phyloP scores from a whole-genome alignment of 2,329 filamentous ascomycete species.

The Teratosphaeria viscida region DNA sequence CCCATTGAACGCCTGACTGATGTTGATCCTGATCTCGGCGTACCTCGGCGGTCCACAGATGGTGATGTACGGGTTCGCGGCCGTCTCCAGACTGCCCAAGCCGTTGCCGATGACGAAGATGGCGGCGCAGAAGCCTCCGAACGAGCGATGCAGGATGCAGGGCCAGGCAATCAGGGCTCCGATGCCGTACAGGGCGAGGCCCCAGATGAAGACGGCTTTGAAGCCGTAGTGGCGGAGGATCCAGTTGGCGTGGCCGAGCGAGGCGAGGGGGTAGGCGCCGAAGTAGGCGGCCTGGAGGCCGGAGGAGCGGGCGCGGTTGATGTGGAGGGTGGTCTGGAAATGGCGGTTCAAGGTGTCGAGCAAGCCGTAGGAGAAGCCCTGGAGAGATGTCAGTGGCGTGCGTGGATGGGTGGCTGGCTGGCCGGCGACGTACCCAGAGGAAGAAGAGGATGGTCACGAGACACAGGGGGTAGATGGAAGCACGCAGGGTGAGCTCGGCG shows the following conservation, averaged over 20 bases:
- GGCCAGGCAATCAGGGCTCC: conserved; percentile 52
- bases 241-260: conserved; percentile 38
- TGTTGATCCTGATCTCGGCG: conserved; percentile 48
- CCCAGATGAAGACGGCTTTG: conserved; percentile 39
- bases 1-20: conserved; percentile 50
- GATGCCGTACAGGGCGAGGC: conserved; percentile 45
- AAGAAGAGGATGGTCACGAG: conserved; percentile 59
- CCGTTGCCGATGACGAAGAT: conserved; percentile 46
- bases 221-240: conserved; percentile 41
- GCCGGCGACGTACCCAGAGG: conserved; percentile 41
- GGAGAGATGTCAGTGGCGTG: background rate
- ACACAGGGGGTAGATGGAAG: conserved; percentile 56
- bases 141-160: conserved; percentile 43
- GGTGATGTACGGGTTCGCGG: conserved; percentile 45
- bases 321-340: conserved; percentile 35
- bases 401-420: background rate
- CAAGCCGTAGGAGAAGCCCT: conserved; percentile 47
- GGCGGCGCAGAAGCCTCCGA: conserved; percentile 50
- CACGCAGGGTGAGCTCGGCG: conserved; percentile 53
- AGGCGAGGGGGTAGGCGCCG: conserved; percentile 40
- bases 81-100: conserved; percentile 47
- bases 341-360: conserved; percentile 32
- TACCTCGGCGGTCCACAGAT: conserved; percentile 51
- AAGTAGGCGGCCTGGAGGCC: conserved; percentile 42
- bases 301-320: conserved; percentile 34